Evolutionary conservation across 2,329 filamentous ascomycete genomes (phyloP).

Genomic region (Pleoardoris graminearum): DNA sequence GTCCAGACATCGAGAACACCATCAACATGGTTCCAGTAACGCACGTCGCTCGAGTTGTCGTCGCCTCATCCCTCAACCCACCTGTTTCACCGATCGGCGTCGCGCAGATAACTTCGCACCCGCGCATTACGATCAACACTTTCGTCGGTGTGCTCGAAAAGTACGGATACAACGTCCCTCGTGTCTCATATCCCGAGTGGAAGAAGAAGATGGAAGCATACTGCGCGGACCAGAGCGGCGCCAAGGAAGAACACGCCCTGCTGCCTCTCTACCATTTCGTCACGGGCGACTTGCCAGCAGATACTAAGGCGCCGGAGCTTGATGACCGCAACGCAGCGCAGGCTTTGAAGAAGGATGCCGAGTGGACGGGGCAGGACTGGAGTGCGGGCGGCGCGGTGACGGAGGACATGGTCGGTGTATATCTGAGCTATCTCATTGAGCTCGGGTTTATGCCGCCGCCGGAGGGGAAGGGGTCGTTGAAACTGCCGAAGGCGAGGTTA

Average conservation of each 20-base stretch:
- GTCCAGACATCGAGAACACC: slow-evolving; percentile 80
- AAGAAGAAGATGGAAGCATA: slow-evolving; percentile 67
- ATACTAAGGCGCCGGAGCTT: slow-evolving; percentile 72
- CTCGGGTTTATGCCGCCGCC: slow-evolving; percentile 62
- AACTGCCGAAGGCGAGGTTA: slow-evolving; percentile 30
- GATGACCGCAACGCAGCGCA: slow-evolving; percentile 70
- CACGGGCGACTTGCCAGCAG: slow-evolving; percentile 68
- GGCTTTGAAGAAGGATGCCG: slow-evolving; percentile 65
- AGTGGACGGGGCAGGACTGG: slow-evolving; percentile 62
- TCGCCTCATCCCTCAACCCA: slow-evolving; percentile 71
- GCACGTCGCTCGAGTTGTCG: slow-evolving; percentile 79
- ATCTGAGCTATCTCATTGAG: slow-evolving; percentile 65
- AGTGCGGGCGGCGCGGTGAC: slow-evolving; percentile 61
- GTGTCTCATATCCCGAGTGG: slow-evolving; percentile 72
- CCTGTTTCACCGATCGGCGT: slow-evolving; percentile 62
- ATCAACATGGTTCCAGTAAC: slow-evolving; percentile 88
- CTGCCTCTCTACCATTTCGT: slow-evolving; percentile 73
- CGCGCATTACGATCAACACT: slow-evolving; percentile 75
- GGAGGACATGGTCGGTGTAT: slow-evolving; percentile 64
- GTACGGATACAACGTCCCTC: slow-evolving; percentile 73
- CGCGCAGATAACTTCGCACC: slow-evolving; percentile 78
- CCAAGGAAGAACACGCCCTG: slow-evolving; percentile 71
- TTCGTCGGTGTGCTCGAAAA: slow-evolving; percentile 71
- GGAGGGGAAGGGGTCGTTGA: slow-evolving; percentile 32
- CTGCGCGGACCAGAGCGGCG: slow-evolving; percentile 59